Conservation (phyloP, 2,329 filamentous ascomycete species). For the Xylaria sp. region DNA sequence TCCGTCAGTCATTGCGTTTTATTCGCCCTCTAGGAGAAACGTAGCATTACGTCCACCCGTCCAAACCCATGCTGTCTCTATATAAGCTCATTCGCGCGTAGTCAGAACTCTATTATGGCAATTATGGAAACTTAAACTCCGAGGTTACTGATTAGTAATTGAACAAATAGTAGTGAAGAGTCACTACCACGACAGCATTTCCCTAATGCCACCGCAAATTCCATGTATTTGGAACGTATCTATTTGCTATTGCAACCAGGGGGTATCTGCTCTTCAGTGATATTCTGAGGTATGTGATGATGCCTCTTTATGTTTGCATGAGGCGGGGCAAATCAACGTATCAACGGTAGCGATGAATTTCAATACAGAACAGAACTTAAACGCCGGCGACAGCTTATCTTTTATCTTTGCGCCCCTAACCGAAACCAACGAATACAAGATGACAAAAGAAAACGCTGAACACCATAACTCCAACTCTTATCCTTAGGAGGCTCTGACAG, state of each 20-base stretch:
- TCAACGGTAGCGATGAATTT: not conserved
- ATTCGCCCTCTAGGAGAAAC: no score
- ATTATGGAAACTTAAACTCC: no score
- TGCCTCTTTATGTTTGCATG: not conserved
- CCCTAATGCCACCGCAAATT: not conserved
- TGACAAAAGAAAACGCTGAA: not conserved
- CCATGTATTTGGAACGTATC: not conserved
- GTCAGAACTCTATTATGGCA: no score
- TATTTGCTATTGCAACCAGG: not conserved
- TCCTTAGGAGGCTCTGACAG: not conserved
- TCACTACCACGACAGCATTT: not conserved
- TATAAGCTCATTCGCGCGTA: no score
- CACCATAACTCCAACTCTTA: conserved; percentile 6
- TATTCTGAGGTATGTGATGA: no score
- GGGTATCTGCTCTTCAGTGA: conserved; percentile 10
- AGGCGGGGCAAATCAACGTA: not conserved
- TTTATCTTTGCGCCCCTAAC: not conserved
- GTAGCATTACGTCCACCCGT: not conserved
- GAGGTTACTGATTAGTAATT: not conserved
- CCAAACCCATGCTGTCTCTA: not conserved
- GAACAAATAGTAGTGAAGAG: not conserved
- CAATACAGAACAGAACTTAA: not conserved
- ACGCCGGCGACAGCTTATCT: not conserved
- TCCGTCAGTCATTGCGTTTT: not conserved
- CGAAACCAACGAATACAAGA: not conserved